Conservation (phyloP, 2,329 filamentous ascomycete genomes). For the Ophiosphaerella korrae region DNA sequence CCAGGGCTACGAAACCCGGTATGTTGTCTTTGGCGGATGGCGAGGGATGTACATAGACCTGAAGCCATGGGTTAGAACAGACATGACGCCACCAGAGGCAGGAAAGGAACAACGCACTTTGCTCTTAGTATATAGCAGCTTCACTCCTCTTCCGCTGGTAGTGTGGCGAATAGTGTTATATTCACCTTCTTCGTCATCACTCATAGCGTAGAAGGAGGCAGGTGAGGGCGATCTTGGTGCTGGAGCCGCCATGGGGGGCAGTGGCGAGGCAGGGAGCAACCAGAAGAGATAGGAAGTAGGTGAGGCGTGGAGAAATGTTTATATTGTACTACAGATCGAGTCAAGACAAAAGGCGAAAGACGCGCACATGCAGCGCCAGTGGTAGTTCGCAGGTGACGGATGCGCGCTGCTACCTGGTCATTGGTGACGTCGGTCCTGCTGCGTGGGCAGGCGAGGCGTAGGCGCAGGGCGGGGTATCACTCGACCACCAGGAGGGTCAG, state of each 20-base stretch:
- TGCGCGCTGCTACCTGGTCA: conserved; percentile 13
- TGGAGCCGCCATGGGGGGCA: conserved; percentile 41
- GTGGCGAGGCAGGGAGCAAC: conserved; percentile 3
- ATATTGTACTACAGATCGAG: too few relatives aligned
- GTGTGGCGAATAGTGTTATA: conserved; percentile 92
- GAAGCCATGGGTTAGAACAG: conserved; percentile 16
- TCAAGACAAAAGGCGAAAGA: background rate
- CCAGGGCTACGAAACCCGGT: conserved; percentile 85
- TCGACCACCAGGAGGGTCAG: background rate
- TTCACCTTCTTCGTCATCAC: conserved; percentile 92
- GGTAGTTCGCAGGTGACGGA: conserved; percentile 19
- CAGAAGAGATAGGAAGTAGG: background rate
- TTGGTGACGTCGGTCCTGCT: conserved; percentile 9
- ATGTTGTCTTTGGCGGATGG: conserved; percentile 96
- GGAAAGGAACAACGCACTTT: conserved; percentile 64
- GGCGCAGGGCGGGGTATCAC: conserved; percentile 1
- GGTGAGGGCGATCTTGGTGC: conserved; percentile 60
- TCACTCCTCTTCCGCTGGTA: conserved; percentile 79
- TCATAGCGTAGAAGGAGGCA: conserved; percentile 90
- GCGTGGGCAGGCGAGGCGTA: conserved; percentile 8
- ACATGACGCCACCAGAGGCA: conserved; percentile 22
- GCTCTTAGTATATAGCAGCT: conserved; percentile 94
- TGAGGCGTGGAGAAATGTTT: too few relatives aligned
- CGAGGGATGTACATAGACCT: conserved; percentile 96
- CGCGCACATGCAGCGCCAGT: conserved; percentile 9